Base-by-base conservation (phyloP, 2,329 filamentous ascomycete species). In the Thielaviopsis cerberus region DNA sequence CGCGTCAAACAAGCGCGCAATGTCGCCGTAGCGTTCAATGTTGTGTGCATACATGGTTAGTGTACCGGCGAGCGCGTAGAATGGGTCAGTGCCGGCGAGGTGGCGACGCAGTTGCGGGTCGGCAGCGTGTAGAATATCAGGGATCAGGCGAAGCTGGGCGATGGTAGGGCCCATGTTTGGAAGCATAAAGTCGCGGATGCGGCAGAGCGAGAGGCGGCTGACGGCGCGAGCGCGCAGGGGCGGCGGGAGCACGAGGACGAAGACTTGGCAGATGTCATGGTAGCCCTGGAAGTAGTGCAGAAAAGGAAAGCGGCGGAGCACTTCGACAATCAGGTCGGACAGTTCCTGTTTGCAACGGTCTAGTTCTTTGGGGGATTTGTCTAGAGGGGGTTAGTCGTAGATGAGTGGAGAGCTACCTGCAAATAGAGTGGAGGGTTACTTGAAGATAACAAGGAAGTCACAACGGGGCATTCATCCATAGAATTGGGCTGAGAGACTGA, bases 251-350 rank as follows among this genome's bases (percentile, higher is more conserved):
- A 96, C 90, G 15, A 98, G 78, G 48, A 97, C 79, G 61, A 98
- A 78, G 24, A 98, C 92, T 71, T 98, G 94, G 64, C 88, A 92
- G 66, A 98, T 97, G 72, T 98, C 92, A 70, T 98, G 92, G 69
- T 94, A 98, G 68, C 92, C 92, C 73, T 98, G 92, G 70, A 98
- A 98, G 72, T 98, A 98, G 73, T 83, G 88, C 37, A 98, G 80
- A 68, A 84, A 83, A 17, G 90, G 88, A 65, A 94, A 78, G 34
- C 79, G 79, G 57, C 94, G 84, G 52, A 98, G 78, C 15, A 94
- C 81, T 63, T 85, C 78, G 55, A 80, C 80, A 65, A 98, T 97
- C 55, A 98, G 76, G 62, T 81, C 73, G 7, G 83, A 91, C 1
- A 98, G 78, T 66, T 92, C 82, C 57, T 75, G 68, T 67, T 92